These are phyloP conservation scores for Primulina tabacum DNA, from an alignment of 257 asterid genomes.

Conservation along the genomic window DNA sequence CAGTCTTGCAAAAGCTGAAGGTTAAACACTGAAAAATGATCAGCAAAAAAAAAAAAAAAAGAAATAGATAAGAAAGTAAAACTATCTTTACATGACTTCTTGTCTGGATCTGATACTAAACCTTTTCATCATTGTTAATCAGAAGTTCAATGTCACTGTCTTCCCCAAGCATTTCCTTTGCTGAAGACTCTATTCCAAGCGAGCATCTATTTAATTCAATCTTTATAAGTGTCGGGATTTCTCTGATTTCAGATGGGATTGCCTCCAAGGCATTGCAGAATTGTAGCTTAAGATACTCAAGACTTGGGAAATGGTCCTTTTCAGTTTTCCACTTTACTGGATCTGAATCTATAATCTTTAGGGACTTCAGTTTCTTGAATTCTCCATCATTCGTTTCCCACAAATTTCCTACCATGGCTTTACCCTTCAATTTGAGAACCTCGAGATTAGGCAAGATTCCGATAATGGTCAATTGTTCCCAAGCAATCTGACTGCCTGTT, in stretches of 20 bases:
- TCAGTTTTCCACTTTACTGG: background rate
- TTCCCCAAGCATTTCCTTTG: background rate
- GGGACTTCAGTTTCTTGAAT: background rate
- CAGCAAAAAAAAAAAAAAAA: too few relatives aligned
- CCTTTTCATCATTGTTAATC: too few relatives aligned
- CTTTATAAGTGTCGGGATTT: background rate
- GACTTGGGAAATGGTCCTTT: background rate
- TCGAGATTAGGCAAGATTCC: background rate
- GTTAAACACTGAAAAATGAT: too few relatives aligned
- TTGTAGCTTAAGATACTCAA: background rate
- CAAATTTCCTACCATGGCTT: background rate
- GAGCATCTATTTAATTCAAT: background rate
- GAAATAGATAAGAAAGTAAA: too few relatives aligned
- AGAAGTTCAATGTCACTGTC: too few relatives aligned
- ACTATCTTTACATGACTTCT: too few relatives aligned
- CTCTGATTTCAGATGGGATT: background rate
- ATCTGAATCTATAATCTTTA: background rate
- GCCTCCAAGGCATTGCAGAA: background rate
- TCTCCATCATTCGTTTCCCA: slow-evolving; percentile 1
- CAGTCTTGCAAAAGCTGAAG: too few relatives aligned
- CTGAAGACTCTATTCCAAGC: background rate
- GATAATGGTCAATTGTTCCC: background rate
- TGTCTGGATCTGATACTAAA: too few relatives aligned
- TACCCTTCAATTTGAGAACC: background rate
- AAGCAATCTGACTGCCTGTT: background rate